Evolutionary conservation across 177 flowering plant species (phyloP), one percentile per base, ranked within the genome.

Genomic region (Vitis hybrid): DNA sequence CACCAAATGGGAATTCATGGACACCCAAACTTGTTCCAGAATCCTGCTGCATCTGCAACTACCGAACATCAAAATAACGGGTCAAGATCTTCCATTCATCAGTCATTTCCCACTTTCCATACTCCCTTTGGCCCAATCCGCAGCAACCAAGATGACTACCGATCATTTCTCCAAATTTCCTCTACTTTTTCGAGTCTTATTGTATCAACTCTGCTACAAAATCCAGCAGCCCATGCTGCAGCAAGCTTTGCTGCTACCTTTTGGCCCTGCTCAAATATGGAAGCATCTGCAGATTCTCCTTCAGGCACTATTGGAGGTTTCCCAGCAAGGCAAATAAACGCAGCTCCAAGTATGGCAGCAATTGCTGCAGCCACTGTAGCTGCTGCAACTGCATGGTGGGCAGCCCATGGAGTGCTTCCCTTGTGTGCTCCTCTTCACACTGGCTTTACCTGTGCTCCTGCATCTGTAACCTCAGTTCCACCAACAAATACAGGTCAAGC

Each of bases 321-420:
- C 75, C 81, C 79, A 58, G 45, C 77, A 50, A 71, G 77, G 49
- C 86, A 69, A 31, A 72, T 74, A 60, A 78, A 57, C 65, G 53
- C 85, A 48, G 58, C 86, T 66, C 89, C 93, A 64, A 87, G 83
- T 72, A 78, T 88, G 80, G 90, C 89, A 51, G 96, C 92, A 55
- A 69, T 94, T 70, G 96, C 94, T 70, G 97, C 90, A 39, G 90
- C 97, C 45, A 94, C 99, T 16, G 93, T 92, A 50, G 91, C 98
- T 15, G 97, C 99, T 68, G 98, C 99, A 67, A 81, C 94, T 64
- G 99, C 99, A 70, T 93, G 99, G 99, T 95, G 99, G 99, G 89
- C 97, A 59, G 81, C 97, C 59, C 90, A 95, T 75, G 99, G 98
- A 51, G 68, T 90, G 63, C 77, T 95, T 61, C 98, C 97, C 18